A percentile compares a stretch with the other conserved stretches of the same genome.
phyloP scores from a whole-genome alignment of 176 grass and related monocot species.

The Puccinellia tenuiflora region DNA sequence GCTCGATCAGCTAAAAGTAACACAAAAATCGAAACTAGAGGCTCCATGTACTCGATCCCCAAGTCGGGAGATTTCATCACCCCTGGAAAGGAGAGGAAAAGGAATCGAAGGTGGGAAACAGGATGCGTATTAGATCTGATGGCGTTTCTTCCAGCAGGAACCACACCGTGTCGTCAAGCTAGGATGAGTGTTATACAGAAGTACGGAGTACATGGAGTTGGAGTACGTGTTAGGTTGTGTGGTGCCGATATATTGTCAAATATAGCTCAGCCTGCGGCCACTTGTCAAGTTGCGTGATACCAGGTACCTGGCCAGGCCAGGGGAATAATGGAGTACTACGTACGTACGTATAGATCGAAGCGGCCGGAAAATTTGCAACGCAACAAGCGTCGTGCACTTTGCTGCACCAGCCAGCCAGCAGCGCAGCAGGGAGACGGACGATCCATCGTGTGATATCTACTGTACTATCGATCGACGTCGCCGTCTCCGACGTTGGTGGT shows the following conservation, averaged over 20 bases:
- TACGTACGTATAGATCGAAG: no score
- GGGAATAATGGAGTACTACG: no score
- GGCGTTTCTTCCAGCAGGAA: neutral
- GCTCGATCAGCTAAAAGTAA: no score
- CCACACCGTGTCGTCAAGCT: neutral
- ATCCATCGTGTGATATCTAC: no score
- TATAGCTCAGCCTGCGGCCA: neutral
- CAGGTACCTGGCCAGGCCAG: no score
- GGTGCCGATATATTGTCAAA: neutral
- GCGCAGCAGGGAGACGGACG: neutral
- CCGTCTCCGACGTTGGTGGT: neutral
- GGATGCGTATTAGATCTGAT: conserved; percentile 8
- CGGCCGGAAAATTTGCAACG: no score
- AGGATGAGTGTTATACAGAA: neutral
- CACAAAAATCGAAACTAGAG: no score
- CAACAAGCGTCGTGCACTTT: neutral
- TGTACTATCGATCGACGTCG: neutral
- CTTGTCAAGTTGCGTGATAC: neutral
- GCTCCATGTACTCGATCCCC: neutral
- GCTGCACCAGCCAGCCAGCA: neutral
- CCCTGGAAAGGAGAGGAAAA: neutral
- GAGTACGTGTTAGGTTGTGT: neutral
- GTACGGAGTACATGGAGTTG: neutral
- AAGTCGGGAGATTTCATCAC: neutral
- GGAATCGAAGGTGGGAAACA: neutral